Base-by-base conservation (phyloP, 345 rosid species). In the Acer saccharum region DNA sequence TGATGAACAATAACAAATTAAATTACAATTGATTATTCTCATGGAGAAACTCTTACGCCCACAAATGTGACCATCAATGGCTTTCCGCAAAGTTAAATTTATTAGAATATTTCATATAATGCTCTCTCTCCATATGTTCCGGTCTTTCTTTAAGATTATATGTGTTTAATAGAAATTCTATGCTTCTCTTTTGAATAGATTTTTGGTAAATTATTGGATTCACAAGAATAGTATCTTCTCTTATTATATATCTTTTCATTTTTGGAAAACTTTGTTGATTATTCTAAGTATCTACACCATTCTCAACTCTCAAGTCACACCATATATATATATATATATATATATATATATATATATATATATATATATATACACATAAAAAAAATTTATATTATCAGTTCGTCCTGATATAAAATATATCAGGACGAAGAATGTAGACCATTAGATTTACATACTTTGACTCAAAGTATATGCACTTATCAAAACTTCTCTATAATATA, bases 61-160 rank as follows among this genome's bases (percentile, higher is more conserved):
- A 84, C 83, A 88, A 83, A 82, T 85, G 88, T 79, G 73, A 60
- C 72, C 82, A 73, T 84, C 89, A 66, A 17, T 75, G 13, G 73
- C 87, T 88, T 84, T 86, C 87, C 83, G 80, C 78, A 83, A 86
- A 83, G 88, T 78, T 82, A 86, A 83, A 86, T 78, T 82, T 63
- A 60, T 60, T 21, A 71, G 89, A 84, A 88, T 88, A 88, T 84
- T 87, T 86, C 82, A 73, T 69, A 52, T 78, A 77, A 79, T 82
- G 83, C 84, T 76, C n/a, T n/a, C n/a, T n/a, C n/a, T n/a, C n/a
- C n/a, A 73, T 81, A 21, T 80, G 71, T 55, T 55, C 83, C 84
- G 68, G 29, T 68, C 81, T 72, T 82, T 82, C 81, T 50, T 74
- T 71, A 57, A 41, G 27, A 57, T 68, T 43, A 50, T 39, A 39